Evolutionary conservation across 129 eudicot species (phyloP), one percentile per base, ranked within the genome.

Genomic region (Deinandra increscens): DNA sequence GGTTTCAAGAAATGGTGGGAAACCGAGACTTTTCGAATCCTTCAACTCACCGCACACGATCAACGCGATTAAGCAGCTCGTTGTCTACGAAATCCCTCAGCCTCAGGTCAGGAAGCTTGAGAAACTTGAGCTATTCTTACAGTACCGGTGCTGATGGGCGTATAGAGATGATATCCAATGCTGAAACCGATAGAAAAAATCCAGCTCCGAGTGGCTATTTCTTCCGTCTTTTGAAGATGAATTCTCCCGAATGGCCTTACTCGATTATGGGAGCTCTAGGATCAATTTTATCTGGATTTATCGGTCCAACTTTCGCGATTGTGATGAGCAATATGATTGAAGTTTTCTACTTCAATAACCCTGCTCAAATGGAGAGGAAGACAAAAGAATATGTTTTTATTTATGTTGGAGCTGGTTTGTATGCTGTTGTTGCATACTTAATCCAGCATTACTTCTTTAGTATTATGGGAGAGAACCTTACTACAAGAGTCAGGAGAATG

Each of bases 291-390:
- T 87, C 99, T 0, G 99, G 99, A 15, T 93, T 93, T 69, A 93
- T 93, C 1, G 97, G 99, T 60, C 99, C 99, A 26, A 93, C 99
- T 36, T 93, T 93, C 58, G 99, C 99, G 0, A 89, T 93, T 60
- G 99, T 93, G 49, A 93, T 93, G 98, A 89, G 98, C 79, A 93
- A 93, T 37, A 93, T 93, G 98, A 93, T 93, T 17, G 97, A 93
- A 80, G 98, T 93, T 14, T 93, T 93, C 73, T 93, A 93, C 81
- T 93, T 84, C 29, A 68, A 36, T 6, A 85, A 93, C 64, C 82
- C 90, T 14, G 90, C 95, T 9, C 82, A 82, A 60, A 93, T 93
- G 98, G 98, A 93, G 58, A 81, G 93, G 62, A 93, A 93, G 76
- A 93, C 99, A 6, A 93, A 93, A 81, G 97, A 89, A 77, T 93